phyloP scores from a whole-genome alignment of 768 basidiomycete species.

The Suillus placidus region DNA sequence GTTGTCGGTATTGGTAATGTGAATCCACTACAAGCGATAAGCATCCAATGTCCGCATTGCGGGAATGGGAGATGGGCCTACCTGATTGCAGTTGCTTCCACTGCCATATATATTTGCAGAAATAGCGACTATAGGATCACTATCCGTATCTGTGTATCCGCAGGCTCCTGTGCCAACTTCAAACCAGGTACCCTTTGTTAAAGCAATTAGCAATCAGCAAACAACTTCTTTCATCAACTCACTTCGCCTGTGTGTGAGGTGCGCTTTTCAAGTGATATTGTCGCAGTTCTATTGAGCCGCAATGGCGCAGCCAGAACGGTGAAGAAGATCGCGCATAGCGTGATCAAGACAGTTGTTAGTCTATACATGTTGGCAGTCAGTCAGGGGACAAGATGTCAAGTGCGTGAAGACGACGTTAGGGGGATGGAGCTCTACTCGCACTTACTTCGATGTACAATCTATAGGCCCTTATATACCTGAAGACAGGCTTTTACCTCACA shows the following conservation, averaged over 20 bases:
- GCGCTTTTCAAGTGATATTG: slow-evolving; percentile 49
- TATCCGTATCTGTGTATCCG: slow-evolving; percentile 50
- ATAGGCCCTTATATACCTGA: slow-evolving; percentile 29
- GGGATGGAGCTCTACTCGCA: slow-evolving; percentile 1
- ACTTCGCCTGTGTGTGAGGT: slow-evolving; percentile 59
- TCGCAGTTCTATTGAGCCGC: slow-evolving; percentile 26
- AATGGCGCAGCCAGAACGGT: slow-evolving; percentile 44
- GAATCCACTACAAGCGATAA: slow-evolving; percentile 49
- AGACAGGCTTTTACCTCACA: slow-evolving; percentile 33
- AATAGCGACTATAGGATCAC: slow-evolving; percentile 64
- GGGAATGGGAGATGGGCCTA: slow-evolving; percentile 29
- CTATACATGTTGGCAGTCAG: slow-evolving; percentile 21
- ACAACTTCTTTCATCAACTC: slow-evolving; percentile 26
- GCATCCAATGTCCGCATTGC: not conserved
- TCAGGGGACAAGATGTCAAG: not conserved
- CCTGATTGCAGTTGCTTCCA: slow-evolving; percentile 64
- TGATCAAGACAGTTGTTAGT: slow-evolving; percentile 31
- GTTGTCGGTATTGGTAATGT: slow-evolving; percentile 61
- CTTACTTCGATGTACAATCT: slow-evolving; percentile 8
- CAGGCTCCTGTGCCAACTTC: slow-evolving; percentile 65
- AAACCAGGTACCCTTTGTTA: slow-evolving; percentile 67
- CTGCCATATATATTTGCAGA: slow-evolving; percentile 53
- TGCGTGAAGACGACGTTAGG: slow-evolving; percentile 2
- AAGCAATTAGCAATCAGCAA: not conserved
- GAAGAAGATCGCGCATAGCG: slow-evolving; percentile 47